Evolutionary conservation across 2,329 filamentous ascomycete species (phyloP), one percentile per base, ranked within the genome.

Genomic region (Trichoderma brevicompactum): DNA sequence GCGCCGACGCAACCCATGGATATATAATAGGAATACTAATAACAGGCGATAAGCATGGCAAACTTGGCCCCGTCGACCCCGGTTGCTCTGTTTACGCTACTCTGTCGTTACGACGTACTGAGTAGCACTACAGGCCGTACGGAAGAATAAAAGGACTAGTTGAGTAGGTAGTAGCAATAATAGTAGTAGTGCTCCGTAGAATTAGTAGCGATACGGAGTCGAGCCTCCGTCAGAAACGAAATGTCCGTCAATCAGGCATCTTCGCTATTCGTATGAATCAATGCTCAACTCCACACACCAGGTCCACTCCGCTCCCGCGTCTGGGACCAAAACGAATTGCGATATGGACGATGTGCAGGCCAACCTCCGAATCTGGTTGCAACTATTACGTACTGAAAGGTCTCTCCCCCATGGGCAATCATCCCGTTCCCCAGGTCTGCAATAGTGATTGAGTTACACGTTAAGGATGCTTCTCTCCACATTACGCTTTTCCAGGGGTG

Each of bases 21-120:
- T n/a, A 15, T 28, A 6, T 2, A 38, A 15, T 34, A 13, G 5
- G 23, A 28, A 23, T 23, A 36, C 23, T 10, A 36, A 62, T n/a
- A 53, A 54, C 59, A 54, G 59, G 49, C 54, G 49, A 63, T 63
- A 7, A 9, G 59, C 49, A 63, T 53, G 59, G 48, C 59, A 44
- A n/a, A 23, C 6, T 43, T 23, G 49, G 49, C 17, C 17, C 17
- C 36, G 36, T 44, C 12, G 59, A 44, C 40, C 40, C 49, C 41
- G 40, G n/a, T 8, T 32, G 17, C 28, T 36, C 10, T 50, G 13
- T 62, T 53, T 38, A 60, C 56, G 40, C 49, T 36, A 62, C 48
- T 12, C 34, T 15, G 7, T 44, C 38, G 44, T 44, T 52, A 44
- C 40, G 48, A 36, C 23, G 36, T 41, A 52, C 19, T 13, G 58